Percentiles rank a stretch among this genome's conserved stretches.
Conservation (phyloP, 2,329 filamentous ascomycete genomes). For the Penicillium polonicum region DNA sequence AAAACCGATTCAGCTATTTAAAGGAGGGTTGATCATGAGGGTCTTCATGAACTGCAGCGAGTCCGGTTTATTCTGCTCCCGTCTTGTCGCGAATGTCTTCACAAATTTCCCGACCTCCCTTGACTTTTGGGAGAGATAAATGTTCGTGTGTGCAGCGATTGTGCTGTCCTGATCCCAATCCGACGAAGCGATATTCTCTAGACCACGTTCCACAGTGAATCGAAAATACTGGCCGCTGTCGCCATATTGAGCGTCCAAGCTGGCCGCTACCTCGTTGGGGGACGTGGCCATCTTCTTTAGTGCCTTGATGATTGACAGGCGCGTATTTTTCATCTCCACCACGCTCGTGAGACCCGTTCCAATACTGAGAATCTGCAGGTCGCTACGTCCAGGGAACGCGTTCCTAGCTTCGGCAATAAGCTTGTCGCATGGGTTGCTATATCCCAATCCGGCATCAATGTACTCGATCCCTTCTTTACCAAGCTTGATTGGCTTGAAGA, state of each 20-base stretch:
- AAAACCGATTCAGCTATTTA: background rate
- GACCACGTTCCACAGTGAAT: slow-evolving; percentile 1
- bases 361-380: background rate
- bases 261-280: background rate
- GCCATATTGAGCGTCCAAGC: background rate
- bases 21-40: background rate
- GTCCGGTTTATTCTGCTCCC: background rate
- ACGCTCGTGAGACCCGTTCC: background rate
- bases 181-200: background rate
- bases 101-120: background rate
- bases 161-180: background rate
- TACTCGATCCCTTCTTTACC: background rate
- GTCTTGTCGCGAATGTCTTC: background rate
- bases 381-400: background rate
- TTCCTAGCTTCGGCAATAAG: background rate
- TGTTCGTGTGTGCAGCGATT: background rate
- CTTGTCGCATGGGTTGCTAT: slow-evolving; percentile 1
- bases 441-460: background rate
- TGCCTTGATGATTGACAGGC: background rate
- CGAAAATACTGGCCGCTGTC: background rate
- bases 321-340: background rate
- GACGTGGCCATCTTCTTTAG: background rate
- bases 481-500: slow-evolving; percentile 1
- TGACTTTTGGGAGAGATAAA: background rate
- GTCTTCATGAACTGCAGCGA: background rate